These are phyloP conservation scores for Candolleomyces aberdarensis DNA, from an alignment of 768 basidiomycete species.

Conservation along the genomic window DNA sequence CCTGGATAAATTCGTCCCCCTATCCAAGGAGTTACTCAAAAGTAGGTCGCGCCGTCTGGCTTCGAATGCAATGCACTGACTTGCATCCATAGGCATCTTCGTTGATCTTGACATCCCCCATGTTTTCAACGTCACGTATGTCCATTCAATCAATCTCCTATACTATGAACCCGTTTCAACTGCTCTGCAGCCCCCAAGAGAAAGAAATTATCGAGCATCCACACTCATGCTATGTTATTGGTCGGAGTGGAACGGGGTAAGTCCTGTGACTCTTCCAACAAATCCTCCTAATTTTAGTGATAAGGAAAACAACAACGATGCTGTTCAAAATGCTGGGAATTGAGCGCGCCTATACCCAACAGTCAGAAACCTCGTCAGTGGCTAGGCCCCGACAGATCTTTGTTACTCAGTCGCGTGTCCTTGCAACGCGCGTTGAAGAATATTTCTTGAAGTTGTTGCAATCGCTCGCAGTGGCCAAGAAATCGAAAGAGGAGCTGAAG, in stretches of 20 bases:
- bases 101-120: conserved; percentile 47
- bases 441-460: conserved; percentile 38
- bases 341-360: conserved; percentile 49
- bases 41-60: conserved; percentile 10
- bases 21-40: conserved; percentile 32
- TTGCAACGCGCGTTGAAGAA: conserved; percentile 69
- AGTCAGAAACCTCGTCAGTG: conserved; percentile 22
- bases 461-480: conserved; percentile 5
- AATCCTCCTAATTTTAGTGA: neutral
- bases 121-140: conserved; percentile 43
- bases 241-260: conserved; percentile 74
- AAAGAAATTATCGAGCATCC: conserved; percentile 56
- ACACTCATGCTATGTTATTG: conserved; percentile 62
- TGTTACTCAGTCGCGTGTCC: conserved; percentile 63
- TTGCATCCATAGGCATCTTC: conserved; percentile 38
- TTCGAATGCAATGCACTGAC: neutral
- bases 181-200: conserved; percentile 39
- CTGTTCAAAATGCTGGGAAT: conserved; percentile 73
- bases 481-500: conserved; percentile 9
- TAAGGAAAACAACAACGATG: conserved; percentile 75
- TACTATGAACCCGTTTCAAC: neutral
- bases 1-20: conserved; percentile 45
- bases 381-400: conserved; percentile 65
- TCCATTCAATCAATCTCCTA: neutral
- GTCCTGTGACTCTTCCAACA: neutral